Base-by-base conservation (phyloP, 1,139 yeast genomes). In the Wickerhamomyces sp. region DNA sequence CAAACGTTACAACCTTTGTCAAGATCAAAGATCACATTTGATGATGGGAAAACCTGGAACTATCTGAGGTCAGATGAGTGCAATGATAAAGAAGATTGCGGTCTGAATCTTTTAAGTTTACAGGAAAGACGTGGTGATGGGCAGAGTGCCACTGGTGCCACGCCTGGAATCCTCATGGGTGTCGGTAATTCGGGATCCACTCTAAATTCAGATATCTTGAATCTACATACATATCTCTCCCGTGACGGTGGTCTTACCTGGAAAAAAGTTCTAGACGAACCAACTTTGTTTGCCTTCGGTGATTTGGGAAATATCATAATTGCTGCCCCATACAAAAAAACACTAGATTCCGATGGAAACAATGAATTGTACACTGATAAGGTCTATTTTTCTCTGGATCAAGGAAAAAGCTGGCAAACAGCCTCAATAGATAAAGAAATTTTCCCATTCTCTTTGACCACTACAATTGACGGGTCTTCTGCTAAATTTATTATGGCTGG, bases 181-280 rank as follows among this genome's bases (percentile, higher is more conserved):
- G 62, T 76, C 30, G 93, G 91, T 38, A 64, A 64, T 43, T 72
- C 76, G 10, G 83, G 85, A 10, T 62, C 67, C 36, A 54, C 57
- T 6, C 52, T 69, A 7, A 53, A 50, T 1, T 40, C 55, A 3
- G 64, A 67, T 27, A 39, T 60, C 11, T 46, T 57, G 0, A 59
- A 68, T 5, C 53, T 70, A 58, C 64, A 68, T 18, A 81, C 90
- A 1, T 88, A 73, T 62, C 59, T 86, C 6, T 86, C 95, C 0
- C 73, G 87, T 51, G 89, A 89, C 64, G 93, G 90, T 35, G 96
- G 96, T 26, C 63, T 73, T 8, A 67, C 82, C 0, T 90, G 96
- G 96, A 64, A 64, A 36, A 61, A 70, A 47, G 76, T 81, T 0
- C 58, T 81, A 27, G 78, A 79, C 36, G 75, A 71, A 36, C 80